Evolutionary conservation across 768 basidiomycete species (phyloP), one percentile per base, ranked within the genome.

Genomic region (Hydnomerulius pinastri): DNA sequence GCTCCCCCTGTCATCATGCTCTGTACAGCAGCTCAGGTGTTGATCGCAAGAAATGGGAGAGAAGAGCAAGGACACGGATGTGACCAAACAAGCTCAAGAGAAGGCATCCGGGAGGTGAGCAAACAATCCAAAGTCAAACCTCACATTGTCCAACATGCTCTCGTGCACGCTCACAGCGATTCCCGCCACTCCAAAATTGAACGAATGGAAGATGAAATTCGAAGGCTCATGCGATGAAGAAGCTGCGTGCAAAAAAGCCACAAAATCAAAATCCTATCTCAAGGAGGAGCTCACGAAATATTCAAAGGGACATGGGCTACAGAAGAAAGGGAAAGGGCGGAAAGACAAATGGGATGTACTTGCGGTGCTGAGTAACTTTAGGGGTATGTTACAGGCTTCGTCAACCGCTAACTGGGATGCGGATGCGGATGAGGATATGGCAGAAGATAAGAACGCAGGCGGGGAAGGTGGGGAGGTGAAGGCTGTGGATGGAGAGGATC

Each of bases 191-290:
- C 80, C 8, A n/a, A n/a, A n/a, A n/a, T n/a, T n/a, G n/a, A n/a
- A n/a, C n/a, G n/a, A n/a, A n/a, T n/a, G n/a, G n/a, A 95, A 67
- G 82, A 81, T 12, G 86, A 90, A 32, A 86, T 95, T 41, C 84
- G 89, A 15, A 85, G 82, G 57, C 78, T 93, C 7, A 73, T 82
- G 86, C 60, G 85, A 85, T 28, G 86, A 88, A 42, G 73, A 62
- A 6, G 61, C 77, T 33, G 76, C 59, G 55, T 79, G 75, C 57
- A 65, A 65, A 57, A 82, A 82, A 66, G n/a, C n/a, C n/a, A n/a
- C n/a, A n/a, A n/a, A n/a, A n/a, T n/a, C n/a, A n/a, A n/a, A n/a
- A n/a, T n/a, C n/a, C n/a, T n/a, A n/a, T n/a, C n/a, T n/a, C n/a
- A n/a, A n/a, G n/a, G n/a, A n/a, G n/a, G n/a, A n/a, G n/a, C n/a